phyloP scores from a whole-genome alignment of 73 alveolate species.

The Paramecium primaurelia region DNA sequence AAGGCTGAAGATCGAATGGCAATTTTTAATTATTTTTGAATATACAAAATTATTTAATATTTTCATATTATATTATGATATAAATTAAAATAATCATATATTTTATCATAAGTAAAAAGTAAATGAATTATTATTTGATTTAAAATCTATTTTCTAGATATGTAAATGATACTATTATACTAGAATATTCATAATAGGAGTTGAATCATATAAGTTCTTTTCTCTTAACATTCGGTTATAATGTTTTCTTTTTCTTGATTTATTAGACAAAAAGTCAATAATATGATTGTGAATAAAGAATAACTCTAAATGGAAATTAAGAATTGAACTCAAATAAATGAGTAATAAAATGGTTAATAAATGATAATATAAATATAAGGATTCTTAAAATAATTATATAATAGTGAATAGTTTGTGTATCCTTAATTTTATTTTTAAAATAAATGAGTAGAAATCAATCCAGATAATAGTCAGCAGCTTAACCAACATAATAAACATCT shows the following conservation, averaged over 20 bases:
- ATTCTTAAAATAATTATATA: neutral
- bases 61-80: neutral
- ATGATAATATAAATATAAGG: neutral
- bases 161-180: too few relatives aligned
- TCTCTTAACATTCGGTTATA: too few relatives aligned
- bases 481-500: neutral
- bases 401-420: neutral
- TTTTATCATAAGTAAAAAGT: too few relatives aligned
- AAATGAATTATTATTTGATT: too few relatives aligned
- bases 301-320: neutral
- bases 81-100: neutral
- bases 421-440: constrained; percentile 1
- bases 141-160: neutral
- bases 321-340: too few relatives aligned
- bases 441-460: constrained; percentile 8
- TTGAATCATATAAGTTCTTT: too few relatives aligned
- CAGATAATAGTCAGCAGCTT: neutral
- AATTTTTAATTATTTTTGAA: constrained; percentile 58
- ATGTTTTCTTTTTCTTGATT: neutral
- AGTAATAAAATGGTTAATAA: neutral
- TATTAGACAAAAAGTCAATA: neutral
- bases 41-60: neutral
- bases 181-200: too few relatives aligned
- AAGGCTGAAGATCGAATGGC: constrained; percentile 69
- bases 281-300: neutral